phyloP scores from a whole-genome alignment of 2,329 filamentous ascomycete genomes.

The Dactylellina haptotyla region DNA sequence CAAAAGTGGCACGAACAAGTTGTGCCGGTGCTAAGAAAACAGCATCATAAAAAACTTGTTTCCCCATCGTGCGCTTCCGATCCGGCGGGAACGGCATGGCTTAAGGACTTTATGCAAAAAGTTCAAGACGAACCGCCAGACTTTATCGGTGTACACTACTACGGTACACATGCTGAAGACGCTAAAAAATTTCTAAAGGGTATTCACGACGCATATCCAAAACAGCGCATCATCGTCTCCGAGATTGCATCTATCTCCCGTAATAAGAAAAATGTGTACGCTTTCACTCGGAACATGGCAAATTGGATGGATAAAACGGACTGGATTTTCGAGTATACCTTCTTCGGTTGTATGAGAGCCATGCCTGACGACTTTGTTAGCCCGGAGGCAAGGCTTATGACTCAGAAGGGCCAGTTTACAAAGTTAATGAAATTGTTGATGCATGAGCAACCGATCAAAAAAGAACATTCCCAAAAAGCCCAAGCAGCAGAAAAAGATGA shows the following conservation, averaged over 20 bases:
- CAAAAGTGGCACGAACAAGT: constrained; percentile 62
- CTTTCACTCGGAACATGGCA: constrained; percentile 62
- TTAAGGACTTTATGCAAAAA: constrained; percentile 62
- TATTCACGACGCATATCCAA: constrained; percentile 61
- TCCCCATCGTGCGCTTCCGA: constrained; percentile 62
- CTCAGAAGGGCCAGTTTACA: constrained; percentile 62
- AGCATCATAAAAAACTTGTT: constrained; percentile 61
- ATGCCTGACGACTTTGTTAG: constrained; percentile 64
- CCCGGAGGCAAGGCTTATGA: constrained; percentile 64
- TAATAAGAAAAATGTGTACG: constrained; percentile 60
- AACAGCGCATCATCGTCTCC: constrained; percentile 61
- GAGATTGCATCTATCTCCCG: constrained; percentile 63
- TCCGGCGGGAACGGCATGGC: constrained; percentile 62
- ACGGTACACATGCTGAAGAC: constrained; percentile 60
- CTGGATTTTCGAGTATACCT: constrained; percentile 64
- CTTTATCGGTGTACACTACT: constrained; percentile 64
- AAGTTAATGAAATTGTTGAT: constrained; percentile 59
- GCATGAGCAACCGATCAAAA: constrained; percentile 45
- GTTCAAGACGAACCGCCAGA: constrained; percentile 61
- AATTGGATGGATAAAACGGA: constrained; percentile 63
- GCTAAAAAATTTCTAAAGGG: constrained; percentile 61
- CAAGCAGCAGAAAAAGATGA: constrained; percentile 4
- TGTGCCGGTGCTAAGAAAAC: constrained; percentile 60
- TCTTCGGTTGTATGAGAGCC: constrained; percentile 64
- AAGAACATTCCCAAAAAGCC: constrained; percentile 5